Percentiles rank a stretch among this genome's conserved stretches.
Conservation (phyloP, 805 yeast genomes). For the Wickerhamomyces chaumierensis region DNA sequence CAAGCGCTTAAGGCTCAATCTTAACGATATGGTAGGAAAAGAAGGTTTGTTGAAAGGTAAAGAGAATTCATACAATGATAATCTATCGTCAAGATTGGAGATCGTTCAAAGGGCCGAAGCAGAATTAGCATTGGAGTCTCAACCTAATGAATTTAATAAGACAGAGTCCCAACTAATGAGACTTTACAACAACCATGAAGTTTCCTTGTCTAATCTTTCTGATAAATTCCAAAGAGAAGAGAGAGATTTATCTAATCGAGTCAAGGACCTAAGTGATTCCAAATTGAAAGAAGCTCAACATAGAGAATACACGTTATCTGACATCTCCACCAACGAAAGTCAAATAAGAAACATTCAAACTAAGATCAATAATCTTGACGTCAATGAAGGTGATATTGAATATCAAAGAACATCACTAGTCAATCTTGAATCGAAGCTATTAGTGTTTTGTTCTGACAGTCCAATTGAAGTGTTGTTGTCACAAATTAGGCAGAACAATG, state of each 20-base stretch:
- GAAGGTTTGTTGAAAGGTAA: conserved; percentile 48
- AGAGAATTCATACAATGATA: conserved; percentile 22
- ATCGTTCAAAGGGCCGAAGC: conserved; percentile 3
- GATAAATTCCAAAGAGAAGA: conserved; percentile 7
- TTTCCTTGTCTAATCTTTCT: conserved; percentile 5
- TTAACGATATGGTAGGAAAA: conserved; percentile 28
- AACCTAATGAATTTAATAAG: not conserved
- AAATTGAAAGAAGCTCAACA: conserved; percentile 33
- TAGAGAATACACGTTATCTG: conserved; percentile 28
- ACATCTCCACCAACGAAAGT: conserved; percentile 23
- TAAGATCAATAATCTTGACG: conserved; percentile 26
- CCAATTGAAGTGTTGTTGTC: conserved; percentile 20
- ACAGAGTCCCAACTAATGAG: conserved; percentile 1
- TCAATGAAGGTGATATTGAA: conserved; percentile 36
- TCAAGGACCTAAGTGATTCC: conserved; percentile 18
- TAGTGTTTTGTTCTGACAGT: conserved; percentile 18
- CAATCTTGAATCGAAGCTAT: conserved; percentile 25
- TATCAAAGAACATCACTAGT: conserved; percentile 32
- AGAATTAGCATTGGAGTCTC: not conserved
- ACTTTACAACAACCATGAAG: conserved; percentile 2
- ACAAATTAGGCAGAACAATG: conserved; percentile 28
- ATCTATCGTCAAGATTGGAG: conserved; percentile 13
- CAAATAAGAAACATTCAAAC: conserved; percentile 27
- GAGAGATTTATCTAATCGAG: conserved; percentile 9
- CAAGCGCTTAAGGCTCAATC: conserved; percentile 19